These are phyloP conservation scores for Ambrosiella xylebori DNA, from an alignment of 2,329 filamentous ascomycete genomes.

Conservation along the genomic window DNA sequence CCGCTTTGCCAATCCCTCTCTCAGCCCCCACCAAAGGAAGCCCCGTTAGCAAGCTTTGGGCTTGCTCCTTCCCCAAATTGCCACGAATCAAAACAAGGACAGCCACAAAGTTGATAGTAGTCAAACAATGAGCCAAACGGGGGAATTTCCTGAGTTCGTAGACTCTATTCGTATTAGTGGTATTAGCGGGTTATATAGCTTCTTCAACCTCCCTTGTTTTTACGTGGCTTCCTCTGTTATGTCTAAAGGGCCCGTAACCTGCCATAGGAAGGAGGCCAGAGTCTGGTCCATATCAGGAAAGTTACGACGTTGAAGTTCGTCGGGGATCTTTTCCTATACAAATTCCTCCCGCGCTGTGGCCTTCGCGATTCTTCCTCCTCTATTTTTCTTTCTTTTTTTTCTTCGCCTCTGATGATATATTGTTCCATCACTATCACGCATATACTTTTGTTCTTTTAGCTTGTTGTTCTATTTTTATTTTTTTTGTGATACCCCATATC, in stretches of 20 bases:
- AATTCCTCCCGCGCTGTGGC: background rate
- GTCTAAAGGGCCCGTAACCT: background rate
- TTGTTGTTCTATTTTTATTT: background rate
- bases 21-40: background rate
- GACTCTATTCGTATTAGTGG: background rate
- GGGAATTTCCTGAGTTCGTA: too few relatives aligned
- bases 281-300: background rate
- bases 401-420: background rate
- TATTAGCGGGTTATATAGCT: background rate
- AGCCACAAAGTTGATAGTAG: background rate
- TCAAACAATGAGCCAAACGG: too few relatives aligned
- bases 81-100: background rate
- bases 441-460: slow-evolving; percentile 1
- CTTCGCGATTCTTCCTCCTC: background rate
- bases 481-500: slow-evolving; percentile 7
- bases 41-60: background rate
- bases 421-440: background rate
- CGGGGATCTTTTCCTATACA: background rate
- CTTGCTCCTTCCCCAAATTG: background rate
- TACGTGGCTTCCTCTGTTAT: background rate
- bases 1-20: background rate
- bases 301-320: background rate
- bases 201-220: background rate
- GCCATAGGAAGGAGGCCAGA: background rate
- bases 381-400: slow-evolving; percentile 8